Percentiles rank a stretch among this genome's conserved stretches.
These are phyloP conservation scores for Papiliotrema fonsecae DNA, from an alignment of 1,284 basidiomycete species.

Conservation along the genomic window DNA sequence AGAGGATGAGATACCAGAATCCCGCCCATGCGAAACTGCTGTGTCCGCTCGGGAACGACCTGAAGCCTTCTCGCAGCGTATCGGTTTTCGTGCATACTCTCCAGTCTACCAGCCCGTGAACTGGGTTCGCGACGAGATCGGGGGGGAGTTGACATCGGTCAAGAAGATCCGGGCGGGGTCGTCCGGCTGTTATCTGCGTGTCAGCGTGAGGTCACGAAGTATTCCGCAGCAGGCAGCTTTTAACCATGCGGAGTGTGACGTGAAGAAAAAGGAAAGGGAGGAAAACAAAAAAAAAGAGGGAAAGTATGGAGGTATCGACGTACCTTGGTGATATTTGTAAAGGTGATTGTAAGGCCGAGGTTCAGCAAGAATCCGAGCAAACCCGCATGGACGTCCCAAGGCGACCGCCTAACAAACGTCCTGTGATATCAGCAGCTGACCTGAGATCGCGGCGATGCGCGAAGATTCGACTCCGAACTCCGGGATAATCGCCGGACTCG, in stretches of 20 bases:
- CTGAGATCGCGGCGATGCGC: too few relatives aligned
- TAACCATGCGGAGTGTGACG: not conserved
- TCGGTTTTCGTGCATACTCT: slow-evolving; percentile 73
- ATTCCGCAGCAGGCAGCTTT: not conserved
- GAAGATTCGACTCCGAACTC: too few relatives aligned
- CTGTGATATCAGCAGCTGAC: slow-evolving; percentile 14
- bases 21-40: slow-evolving; percentile 56
- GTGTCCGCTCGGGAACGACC: slow-evolving; percentile 90
- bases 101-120: slow-evolving; percentile 67
- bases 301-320: slow-evolving; percentile 1
- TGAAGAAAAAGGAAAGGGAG: not conserved
- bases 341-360: slow-evolving; percentile 50
- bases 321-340: slow-evolving; percentile 77
- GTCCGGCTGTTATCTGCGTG: slow-evolving; percentile 61
- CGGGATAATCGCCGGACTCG: too few relatives aligned
- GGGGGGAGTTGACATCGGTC: slow-evolving; percentile 73
- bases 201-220: slow-evolving; percentile 1
- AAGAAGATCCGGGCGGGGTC: slow-evolving; percentile 81
- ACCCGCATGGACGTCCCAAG: slow-evolving; percentile 84
- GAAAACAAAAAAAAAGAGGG: not conserved
- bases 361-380: slow-evolving; percentile 57
- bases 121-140: slow-evolving; percentile 59
- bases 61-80: slow-evolving; percentile 76
- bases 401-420: slow-evolving; percentile 62
- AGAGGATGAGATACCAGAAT: slow-evolving; percentile 51